Evolutionary conservation across 176 grass and related monocot genomes (phyloP).

Genomic region (Phragmites australis): DNA sequence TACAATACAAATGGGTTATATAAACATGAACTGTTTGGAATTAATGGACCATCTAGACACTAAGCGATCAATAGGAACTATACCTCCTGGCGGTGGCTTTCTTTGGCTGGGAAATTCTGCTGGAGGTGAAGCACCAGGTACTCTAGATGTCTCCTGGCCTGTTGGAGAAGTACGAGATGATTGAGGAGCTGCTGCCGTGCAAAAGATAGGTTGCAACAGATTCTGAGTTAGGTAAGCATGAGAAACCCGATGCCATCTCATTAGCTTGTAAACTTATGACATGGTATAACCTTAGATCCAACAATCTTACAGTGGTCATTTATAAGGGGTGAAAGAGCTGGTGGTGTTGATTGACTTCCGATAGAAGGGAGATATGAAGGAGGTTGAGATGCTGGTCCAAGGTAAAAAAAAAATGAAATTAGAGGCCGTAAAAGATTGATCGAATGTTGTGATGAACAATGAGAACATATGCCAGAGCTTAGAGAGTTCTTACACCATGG

Average conservation of each 20-base stretch:
- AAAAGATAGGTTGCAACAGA: constrained; percentile 37
- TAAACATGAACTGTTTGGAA: constrained; percentile 14
- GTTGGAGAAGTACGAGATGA: constrained; percentile 40
- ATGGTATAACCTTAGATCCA: constrained; percentile 2
- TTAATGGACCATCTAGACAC: background rate
- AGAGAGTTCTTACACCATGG: too few relatives aligned
- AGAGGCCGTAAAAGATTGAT: background rate
- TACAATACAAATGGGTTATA: constrained; percentile 19
- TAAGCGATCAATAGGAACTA: constrained; percentile 1
- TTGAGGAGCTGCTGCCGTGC: constrained; percentile 30
- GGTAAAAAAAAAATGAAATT: constrained; percentile 6
- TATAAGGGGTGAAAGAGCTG: constrained; percentile 19
- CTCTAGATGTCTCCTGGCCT: constrained; percentile 27
- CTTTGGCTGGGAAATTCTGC: constrained; percentile 15
- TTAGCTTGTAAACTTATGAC: constrained; percentile 26
- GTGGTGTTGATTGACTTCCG: constrained; percentile 6
- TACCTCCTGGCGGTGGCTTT: constrained; percentile 40
- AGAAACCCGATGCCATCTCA: constrained; percentile 28
- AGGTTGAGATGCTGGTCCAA: constrained; percentile 31
- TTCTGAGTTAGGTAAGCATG: constrained; percentile 29
- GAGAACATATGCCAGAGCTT: background rate
- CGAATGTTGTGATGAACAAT: constrained; percentile 3
- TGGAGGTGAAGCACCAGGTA: constrained; percentile 40
- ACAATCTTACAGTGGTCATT: constrained; percentile 35
- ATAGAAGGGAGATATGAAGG: constrained; percentile 11